Conservation (phyloP, 2,329 filamentous ascomycete species). For the Fusarium xyrophilum region DNA sequence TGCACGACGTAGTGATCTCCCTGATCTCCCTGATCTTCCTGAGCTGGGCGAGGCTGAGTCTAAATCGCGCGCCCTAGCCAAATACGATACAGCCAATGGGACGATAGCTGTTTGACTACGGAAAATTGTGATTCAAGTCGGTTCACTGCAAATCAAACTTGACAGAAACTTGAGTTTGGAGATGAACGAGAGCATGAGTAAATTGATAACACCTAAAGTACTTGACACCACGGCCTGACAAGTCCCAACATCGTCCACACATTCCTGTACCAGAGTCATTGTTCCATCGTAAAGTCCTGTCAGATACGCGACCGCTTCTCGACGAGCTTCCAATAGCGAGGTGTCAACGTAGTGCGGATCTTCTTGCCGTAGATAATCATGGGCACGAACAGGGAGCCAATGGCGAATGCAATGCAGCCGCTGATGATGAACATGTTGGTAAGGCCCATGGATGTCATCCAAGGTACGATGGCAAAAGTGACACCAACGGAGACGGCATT, state of each 20-base stretch:
- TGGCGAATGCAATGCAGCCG: slow-evolving; percentile 34
- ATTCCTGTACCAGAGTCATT: background rate
- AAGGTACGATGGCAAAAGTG: slow-evolving; percentile 42
- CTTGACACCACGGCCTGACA: accelerated
- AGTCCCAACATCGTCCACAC: background rate
- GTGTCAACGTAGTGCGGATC: slow-evolving; percentile 32
- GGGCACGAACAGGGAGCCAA: slow-evolving; percentile 40
- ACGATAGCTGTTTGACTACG: background rate
- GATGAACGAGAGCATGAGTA: background rate
- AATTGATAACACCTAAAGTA: background rate
- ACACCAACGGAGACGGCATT: slow-evolving; percentile 43
- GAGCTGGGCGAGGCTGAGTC: background rate
- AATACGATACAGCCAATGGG: background rate
- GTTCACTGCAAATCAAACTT: background rate
- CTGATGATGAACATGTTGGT: slow-evolving; percentile 41
- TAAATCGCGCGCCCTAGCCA: background rate
- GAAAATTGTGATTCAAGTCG: background rate
- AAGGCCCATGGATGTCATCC: slow-evolving; percentile 44
- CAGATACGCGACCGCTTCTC: slow-evolving; percentile 25
- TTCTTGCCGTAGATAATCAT: slow-evolving; percentile 46
- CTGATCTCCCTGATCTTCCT: background rate
- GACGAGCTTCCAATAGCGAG: slow-evolving; percentile 38
- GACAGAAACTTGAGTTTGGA: background rate
- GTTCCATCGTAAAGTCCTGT: background rate
- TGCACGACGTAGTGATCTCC: background rate